Conservation (phyloP, 805 yeast species). For the Wickerhamiella siamensis region DNA sequence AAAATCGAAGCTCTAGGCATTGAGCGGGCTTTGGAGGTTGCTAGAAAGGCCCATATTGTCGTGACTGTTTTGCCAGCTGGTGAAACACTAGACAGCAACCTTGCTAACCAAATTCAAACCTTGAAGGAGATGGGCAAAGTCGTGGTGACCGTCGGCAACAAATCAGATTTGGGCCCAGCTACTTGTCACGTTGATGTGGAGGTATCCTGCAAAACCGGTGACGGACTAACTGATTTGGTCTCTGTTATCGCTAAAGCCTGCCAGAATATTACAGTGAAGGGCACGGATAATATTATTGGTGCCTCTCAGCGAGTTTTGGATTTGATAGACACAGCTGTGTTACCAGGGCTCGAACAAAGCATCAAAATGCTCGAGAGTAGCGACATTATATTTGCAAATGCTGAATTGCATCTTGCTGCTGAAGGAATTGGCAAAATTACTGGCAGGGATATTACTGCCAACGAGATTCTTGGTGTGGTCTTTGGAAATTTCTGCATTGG, state of each 20-base stretch:
- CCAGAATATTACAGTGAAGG: slow-evolving; percentile 33
- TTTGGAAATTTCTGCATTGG: slow-evolving; percentile 92
- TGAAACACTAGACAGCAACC: slow-evolving; percentile 5
- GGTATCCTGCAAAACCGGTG: slow-evolving; percentile 34
- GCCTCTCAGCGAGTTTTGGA: slow-evolving; percentile 68
- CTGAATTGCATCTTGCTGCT: slow-evolving; percentile 55
- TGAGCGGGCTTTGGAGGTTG: slow-evolving; percentile 48
- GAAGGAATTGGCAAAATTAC: slow-evolving; percentile 88
- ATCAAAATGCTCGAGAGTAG: slow-evolving; percentile 22
- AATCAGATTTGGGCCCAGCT: slow-evolving; percentile 19
- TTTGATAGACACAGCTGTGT: slow-evolving; percentile 57
- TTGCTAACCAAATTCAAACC: slow-evolving; percentile 10
- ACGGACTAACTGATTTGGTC: slow-evolving; percentile 41
- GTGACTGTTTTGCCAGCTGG: slow-evolving; percentile 43
- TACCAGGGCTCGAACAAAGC: slow-evolving; percentile 47
- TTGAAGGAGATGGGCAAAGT: slow-evolving; percentile 10
- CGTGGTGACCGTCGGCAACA: slow-evolving; percentile 24
- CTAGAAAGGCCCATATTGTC: slow-evolving; percentile 50
- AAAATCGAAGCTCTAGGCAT: slow-evolving; percentile 70
- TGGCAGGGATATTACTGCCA: slow-evolving; percentile 77
- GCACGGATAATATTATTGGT: slow-evolving; percentile 44
- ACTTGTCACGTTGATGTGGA: background rate
- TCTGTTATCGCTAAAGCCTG: slow-evolving; percentile 32
- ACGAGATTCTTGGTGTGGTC: slow-evolving; percentile 81
- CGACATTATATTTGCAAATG: slow-evolving; percentile 72